Percentiles rank a stretch among this genome's conserved stretches.
phyloP scores from a whole-genome alignment of 345 rosid genomes.

The Hibiscus trionum region DNA sequence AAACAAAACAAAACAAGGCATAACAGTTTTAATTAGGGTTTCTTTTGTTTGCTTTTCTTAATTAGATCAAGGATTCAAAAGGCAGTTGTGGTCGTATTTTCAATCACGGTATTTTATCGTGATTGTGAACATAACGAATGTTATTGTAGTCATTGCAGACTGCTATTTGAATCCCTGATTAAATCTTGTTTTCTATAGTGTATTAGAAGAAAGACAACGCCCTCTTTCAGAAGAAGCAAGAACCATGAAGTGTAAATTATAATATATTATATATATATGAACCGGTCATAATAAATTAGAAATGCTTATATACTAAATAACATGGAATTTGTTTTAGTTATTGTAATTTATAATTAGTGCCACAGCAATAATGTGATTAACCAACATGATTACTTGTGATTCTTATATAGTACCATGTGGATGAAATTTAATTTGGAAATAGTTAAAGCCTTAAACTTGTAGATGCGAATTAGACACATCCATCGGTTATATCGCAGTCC shows the following conservation, averaged over 20 bases:
- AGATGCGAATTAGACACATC: background rate
- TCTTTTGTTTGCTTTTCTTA: background rate
- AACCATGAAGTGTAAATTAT: slow-evolving; percentile 17
- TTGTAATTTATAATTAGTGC: background rate
- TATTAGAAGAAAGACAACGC: background rate
- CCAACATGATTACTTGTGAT: no score
- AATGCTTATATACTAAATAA: background rate
- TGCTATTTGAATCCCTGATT: no score
- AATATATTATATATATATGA: background rate
- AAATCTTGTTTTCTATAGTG: background rate
- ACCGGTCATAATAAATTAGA: background rate
- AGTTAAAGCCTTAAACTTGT: background rate
- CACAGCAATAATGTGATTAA: no score
- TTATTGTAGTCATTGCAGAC: no score
- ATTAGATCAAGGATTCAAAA: no score
- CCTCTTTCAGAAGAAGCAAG: background rate
- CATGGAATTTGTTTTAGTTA: background rate
- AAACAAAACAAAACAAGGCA: background rate
- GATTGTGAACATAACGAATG: no score
- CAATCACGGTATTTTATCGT: no score
- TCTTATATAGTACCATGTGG: background rate
- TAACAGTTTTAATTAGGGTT: background rate
- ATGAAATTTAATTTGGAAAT: background rate
- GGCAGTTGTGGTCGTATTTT: no score
- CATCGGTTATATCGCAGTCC: no score